Conservation (phyloP, 805 yeast species). For the Zygoascus biomembranicola region DNA sequence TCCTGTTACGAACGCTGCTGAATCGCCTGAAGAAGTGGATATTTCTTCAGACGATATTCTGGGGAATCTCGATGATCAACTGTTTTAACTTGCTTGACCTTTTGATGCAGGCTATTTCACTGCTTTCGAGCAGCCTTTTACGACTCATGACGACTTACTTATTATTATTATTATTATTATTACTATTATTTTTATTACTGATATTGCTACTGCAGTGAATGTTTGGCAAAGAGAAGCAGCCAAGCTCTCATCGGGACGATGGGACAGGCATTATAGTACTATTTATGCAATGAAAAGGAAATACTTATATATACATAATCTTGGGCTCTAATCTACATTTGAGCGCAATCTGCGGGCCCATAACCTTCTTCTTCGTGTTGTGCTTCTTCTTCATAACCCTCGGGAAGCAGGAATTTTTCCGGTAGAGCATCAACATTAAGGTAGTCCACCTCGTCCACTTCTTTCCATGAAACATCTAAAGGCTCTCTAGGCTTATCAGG, state of each 20-base stretch:
- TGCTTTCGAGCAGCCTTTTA: neutral
- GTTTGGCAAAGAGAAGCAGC: too few species aligned
- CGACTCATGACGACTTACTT: neutral
- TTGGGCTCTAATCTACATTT: neutral
- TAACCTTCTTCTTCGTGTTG: neutral
- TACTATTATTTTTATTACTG: neutral
- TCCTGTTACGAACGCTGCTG: neutral
- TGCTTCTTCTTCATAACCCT: slow-evolving; percentile 4
- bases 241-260: too few species aligned
- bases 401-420: neutral
- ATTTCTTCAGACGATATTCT: neutral
- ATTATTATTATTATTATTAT: neutral
- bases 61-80: neutral
- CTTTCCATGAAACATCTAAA: slow-evolving; percentile 12
- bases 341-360: neutral
- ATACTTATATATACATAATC: neutral
- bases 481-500: slow-evolving; percentile 16
- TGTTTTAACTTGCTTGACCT: neutral
- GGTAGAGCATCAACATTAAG: neutral
- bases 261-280: neutral
- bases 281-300: neutral
- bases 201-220: neutral
- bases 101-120: too few species aligned
- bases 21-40: neutral
- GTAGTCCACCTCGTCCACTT: slow-evolving; percentile 19